Evolutionary conservation across 2,329 filamentous ascomycete genomes (phyloP).

Genomic region (Cytospora leucostoma): DNA sequence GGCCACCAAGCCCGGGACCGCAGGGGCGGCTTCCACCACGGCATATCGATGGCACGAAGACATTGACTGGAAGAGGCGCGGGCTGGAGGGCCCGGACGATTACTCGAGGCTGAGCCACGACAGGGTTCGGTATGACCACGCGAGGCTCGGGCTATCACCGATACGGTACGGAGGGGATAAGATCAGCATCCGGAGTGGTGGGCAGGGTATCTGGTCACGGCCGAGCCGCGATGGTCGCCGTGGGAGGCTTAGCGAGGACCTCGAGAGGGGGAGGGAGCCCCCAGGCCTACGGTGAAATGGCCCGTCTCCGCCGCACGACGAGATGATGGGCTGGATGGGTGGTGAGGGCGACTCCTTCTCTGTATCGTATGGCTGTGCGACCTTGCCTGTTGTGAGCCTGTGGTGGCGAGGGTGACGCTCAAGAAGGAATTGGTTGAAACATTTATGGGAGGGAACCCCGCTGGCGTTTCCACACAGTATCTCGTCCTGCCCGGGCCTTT

Average conservation of each 20-base stretch:
- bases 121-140: conserved; percentile 18
- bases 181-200: conserved; percentile 26
- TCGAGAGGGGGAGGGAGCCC: conserved; percentile 26
- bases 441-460: no score
- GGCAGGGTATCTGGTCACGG: conserved; percentile 15
- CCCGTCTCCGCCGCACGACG: neutral
- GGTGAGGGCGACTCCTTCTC: neutral
- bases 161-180: conserved; percentile 24
- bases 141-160: conserved; percentile 23
- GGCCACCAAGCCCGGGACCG: conserved; percentile 20
- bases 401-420: no score
- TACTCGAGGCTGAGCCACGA: conserved; percentile 20
- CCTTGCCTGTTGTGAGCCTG: no score
- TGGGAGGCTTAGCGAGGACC: conserved; percentile 26
- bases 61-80: conserved; percentile 20
- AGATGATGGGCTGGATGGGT: neutral
- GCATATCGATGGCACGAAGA: conserved; percentile 19
- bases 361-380: neutral
- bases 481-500: no score
- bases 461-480: no score
- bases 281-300: conserved; percentile 10
- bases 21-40: conserved; percentile 18
- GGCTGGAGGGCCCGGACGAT: conserved; percentile 12
- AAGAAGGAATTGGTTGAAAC: no score
- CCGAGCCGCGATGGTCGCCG: conserved; percentile 27